Conservation (phyloP, 2,329 filamentous ascomycete genomes). For the Fusarium tuaranense region DNA sequence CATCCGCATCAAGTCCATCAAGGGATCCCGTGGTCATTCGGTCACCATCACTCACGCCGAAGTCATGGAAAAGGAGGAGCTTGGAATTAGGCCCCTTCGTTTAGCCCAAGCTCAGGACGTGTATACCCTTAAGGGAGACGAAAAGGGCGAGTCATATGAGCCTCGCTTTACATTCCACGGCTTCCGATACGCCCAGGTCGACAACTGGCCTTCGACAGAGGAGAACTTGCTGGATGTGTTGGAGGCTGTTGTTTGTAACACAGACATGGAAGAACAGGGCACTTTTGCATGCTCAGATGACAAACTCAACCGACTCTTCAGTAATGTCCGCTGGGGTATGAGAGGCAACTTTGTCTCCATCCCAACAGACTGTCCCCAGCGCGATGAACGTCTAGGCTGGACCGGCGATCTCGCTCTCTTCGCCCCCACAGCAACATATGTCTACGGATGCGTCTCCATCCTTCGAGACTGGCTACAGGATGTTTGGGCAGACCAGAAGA, state of each 20-base stretch:
- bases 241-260: constrained; percentile 58
- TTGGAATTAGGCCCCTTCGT: constrained; percentile 56
- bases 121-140: constrained; percentile 50
- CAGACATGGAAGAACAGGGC: constrained; percentile 64
- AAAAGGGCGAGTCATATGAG: constrained; percentile 48
- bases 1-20: constrained; percentile 52
- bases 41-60: constrained; percentile 65
- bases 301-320: constrained; percentile 65
- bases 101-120: constrained; percentile 62
- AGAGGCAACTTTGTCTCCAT: constrained; percentile 68
- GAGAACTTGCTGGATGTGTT: constrained; percentile 34
- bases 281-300: constrained; percentile 64
- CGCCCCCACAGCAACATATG: constrained; percentile 61
- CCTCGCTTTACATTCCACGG: constrained; percentile 66
- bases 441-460: constrained; percentile 64
- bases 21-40: constrained; percentile 51
- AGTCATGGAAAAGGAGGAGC: constrained; percentile 62
- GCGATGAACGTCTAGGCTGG: constrained; percentile 67
- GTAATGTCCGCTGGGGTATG: constrained; percentile 68
- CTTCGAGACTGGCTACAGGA: constrained; percentile 51
- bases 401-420: constrained; percentile 65
- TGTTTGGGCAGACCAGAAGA: constrained; percentile 35
- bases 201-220: constrained; percentile 54
- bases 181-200: constrained; percentile 64
- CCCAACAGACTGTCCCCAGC: constrained; percentile 69